phyloP scores from a whole-genome alignment of 345 rosid species.

The Syzygium oleosum region DNA sequence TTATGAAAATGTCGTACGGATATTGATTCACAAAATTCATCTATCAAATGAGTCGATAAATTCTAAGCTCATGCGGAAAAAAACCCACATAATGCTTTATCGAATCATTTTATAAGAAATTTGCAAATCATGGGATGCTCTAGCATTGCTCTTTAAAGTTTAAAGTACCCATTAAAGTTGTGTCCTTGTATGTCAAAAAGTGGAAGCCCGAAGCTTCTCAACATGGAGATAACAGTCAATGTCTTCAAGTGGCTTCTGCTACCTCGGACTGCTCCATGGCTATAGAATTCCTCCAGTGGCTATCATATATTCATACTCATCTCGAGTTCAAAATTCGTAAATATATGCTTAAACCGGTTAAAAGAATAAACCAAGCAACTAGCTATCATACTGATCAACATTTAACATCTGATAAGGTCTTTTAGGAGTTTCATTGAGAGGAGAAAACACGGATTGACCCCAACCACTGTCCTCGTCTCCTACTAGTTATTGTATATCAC shows the following conservation, averaged over 20 bases:
- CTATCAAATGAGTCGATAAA: background rate
- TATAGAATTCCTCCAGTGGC: background rate
- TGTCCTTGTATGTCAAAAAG: background rate
- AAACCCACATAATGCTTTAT: accelerated
- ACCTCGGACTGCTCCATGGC: background rate
- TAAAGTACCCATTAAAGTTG: background rate
- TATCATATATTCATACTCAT: too few relatives aligned
- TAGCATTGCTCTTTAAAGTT: background rate
- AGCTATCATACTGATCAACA: background rate
- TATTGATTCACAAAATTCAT: accelerated
- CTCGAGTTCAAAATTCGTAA: too few relatives aligned
- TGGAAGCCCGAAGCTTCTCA: background rate
- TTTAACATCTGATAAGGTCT: background rate
- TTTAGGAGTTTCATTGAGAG: background rate
- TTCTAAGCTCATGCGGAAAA: accelerated
- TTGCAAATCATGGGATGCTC: background rate
- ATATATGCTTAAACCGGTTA: too few relatives aligned
- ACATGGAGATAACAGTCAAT: background rate
- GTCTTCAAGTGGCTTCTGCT: background rate
- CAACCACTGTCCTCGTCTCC: background rate
- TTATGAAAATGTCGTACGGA: background rate
- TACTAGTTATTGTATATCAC: background rate
- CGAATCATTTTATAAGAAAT: accelerated
- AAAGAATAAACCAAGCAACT: background rate
- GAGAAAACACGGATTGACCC: background rate